A percentile compares a stretch with the other conserved stretches of the same genome.
Evolutionary conservation across 495 filamentous ascomycete species (phyloP).

Genomic region (Astrothelium macrocarpum): DNA sequence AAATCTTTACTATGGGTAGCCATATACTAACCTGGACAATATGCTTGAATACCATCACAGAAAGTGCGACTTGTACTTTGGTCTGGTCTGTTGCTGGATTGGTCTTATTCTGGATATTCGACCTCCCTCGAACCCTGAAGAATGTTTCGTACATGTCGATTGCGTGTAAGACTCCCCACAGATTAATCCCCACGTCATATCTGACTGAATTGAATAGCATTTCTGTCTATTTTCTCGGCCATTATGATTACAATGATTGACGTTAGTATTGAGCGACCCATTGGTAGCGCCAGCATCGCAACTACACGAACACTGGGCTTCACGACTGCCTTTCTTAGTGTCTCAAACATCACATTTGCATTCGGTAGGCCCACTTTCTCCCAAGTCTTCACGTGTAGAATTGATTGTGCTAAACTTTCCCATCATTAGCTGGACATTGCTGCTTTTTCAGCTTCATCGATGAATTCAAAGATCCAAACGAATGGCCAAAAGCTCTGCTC

Average conservation of each 20-base stretch:
- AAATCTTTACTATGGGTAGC: constrained; percentile 62
- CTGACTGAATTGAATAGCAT: constrained; percentile 41
- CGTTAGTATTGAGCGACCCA: constrained; percentile 28
- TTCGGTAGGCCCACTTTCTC: constrained; percentile 27
- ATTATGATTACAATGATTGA: constrained; percentile 61
- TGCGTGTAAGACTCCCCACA: constrained; percentile 38
- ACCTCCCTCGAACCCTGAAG: constrained; percentile 55
- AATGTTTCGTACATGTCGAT: constrained; percentile 55
- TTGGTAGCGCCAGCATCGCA: constrained; percentile 17
- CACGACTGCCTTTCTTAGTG: not conserved
- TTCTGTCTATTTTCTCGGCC: constrained; percentile 53
- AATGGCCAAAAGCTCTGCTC: constrained; percentile 15
- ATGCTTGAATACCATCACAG: constrained; percentile 55
- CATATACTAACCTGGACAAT: constrained; percentile 68
- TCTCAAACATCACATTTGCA: constrained; percentile 1
- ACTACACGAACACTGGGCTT: not conserved
- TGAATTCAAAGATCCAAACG: constrained; percentile 15
- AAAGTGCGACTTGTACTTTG: constrained; percentile 57
- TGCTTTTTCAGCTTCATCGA: constrained; percentile 19
- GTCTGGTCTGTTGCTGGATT: constrained; percentile 56
- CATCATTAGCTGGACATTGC: constrained; percentile 26
- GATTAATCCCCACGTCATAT: not conserved
- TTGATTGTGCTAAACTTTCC: constrained; percentile 47
- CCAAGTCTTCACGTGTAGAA: constrained; percentile 52
- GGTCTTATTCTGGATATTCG: constrained; percentile 50